These are phyloP conservation scores for Liriodendron chinense DNA, from an alignment of 164 flowering plant genomes.

Conservation along the genomic window DNA sequence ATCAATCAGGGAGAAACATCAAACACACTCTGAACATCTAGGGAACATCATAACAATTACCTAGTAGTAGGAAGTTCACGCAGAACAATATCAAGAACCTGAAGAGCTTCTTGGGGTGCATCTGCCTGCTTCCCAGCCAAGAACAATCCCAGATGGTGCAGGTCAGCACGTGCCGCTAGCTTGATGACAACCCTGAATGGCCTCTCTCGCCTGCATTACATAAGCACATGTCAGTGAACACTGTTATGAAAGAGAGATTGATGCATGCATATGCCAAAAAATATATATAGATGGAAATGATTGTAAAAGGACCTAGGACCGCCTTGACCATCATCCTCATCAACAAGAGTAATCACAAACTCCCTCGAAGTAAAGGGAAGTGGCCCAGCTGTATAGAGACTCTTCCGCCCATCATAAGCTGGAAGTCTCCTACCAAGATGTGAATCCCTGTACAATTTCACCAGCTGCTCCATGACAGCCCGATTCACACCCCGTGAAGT, in stretches of 20 bases:
- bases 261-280: not conserved
- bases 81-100: slow-evolving; percentile 92
- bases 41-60: slow-evolving; percentile 28
- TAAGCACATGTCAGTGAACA: not conserved
- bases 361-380: slow-evolving; percentile 75
- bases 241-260: not conserved
- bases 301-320: slow-evolving; percentile 43
- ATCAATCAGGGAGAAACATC: not conserved
- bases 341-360: slow-evolving; percentile 64
- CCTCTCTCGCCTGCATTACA: slow-evolving; percentile 60
- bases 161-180: slow-evolving; percentile 83
- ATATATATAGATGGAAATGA: not conserved
- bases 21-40: not conserved
- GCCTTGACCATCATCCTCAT: slow-evolving; percentile 84
- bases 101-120: slow-evolving; percentile 99
- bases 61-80: slow-evolving; percentile 82
- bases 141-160: slow-evolving; percentile 86
- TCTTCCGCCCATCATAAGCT: slow-evolving; percentile 95
- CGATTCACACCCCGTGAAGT: slow-evolving; percentile 86
- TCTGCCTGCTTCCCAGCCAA: slow-evolving; percentile 85
- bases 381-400: slow-evolving; percentile 95
- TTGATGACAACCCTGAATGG: slow-evolving; percentile 79
- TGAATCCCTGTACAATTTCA: slow-evolving; percentile 56
- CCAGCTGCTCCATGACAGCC: slow-evolving; percentile 79
- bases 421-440: slow-evolving; percentile 90